Percentiles rank a stretch among this genome's conserved stretches.
Evolutionary conservation across 352 stramenopile species (phyloP).

Genomic region (Phytophthora foliorum): DNA sequence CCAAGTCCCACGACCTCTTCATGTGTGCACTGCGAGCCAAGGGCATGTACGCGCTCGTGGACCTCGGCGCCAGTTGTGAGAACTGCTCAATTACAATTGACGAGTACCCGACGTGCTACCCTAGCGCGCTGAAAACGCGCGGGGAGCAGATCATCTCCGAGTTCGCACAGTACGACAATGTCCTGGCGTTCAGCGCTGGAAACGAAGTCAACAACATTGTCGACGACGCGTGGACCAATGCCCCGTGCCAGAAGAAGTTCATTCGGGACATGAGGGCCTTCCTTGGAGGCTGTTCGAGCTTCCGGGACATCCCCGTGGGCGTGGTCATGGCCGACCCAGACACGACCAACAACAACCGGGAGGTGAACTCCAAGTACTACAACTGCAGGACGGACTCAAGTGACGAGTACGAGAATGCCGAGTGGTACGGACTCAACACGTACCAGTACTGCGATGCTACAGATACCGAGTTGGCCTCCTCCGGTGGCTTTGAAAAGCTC

Average conservation of each 20-base stretch:
- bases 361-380: constrained; percentile 86
- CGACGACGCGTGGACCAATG: constrained; percentile 54
- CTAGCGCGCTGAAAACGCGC: constrained; percentile 63
- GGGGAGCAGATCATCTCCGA: constrained; percentile 80
- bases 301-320: constrained; percentile 80
- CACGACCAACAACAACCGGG: constrained; percentile 55
- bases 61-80: constrained; percentile 67
- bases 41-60: constrained; percentile 86
- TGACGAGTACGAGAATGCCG: constrained; percentile 79
- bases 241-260: constrained; percentile 92
- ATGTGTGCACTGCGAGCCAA: constrained; percentile 82
- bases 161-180: constrained; percentile 91
- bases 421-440: constrained; percentile 92
- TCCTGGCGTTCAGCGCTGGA: constrained; percentile 79
- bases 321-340: constrained; percentile 75
- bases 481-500: constrained; percentile 69
- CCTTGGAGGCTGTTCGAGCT: constrained; percentile 58
- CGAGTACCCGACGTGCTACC: constrained; percentile 67
- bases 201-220: constrained; percentile 89
- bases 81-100: constrained; percentile 69
- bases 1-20: constrained; percentile 88
- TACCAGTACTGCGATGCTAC: constrained; percentile 81
- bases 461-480: constrained; percentile 52
- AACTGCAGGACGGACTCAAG: constrained; percentile 79
- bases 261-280: constrained; percentile 86